phyloP scores from a whole-genome alignment of 2,329 filamentous ascomycete genomes.

The Allantophomopsis lycopodina region DNA sequence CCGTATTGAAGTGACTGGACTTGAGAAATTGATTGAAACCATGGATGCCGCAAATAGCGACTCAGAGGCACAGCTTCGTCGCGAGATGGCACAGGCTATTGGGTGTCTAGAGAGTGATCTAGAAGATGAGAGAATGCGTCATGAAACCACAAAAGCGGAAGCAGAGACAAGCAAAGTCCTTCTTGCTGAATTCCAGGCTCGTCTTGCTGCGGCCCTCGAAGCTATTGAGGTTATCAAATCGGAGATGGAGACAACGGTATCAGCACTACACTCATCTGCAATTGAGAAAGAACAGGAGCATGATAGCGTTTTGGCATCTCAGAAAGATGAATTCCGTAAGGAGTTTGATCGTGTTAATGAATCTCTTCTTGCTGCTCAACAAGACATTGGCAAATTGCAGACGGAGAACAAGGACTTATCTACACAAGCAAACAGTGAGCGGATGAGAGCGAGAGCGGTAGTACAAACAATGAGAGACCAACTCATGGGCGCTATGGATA shows the following conservation, averaged over 20 bases:
- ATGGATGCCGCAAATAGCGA: conserved; percentile 25
- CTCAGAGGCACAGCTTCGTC: conserved; percentile 5
- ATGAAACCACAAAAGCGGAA: conserved; percentile 12
- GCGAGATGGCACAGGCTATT: conserved; percentile 9
- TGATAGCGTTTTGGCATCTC: conserved; percentile 29
- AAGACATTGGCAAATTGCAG: conserved; percentile 28
- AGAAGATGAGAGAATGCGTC: conserved; percentile 19
- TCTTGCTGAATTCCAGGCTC: conserved; percentile 28
- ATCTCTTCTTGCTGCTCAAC: conserved; percentile 31
- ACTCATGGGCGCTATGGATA: conserved; percentile 30
- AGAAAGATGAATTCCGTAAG: conserved; percentile 34
- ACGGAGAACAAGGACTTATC: conserved; percentile 30
- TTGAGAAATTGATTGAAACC: conserved; percentile 34
- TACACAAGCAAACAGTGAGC: conserved; percentile 32
- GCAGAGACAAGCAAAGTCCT: conserved; percentile 22
- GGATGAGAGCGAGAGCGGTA: conserved; percentile 27
- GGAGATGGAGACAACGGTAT: conserved; percentile 14
- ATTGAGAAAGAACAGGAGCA: conserved; percentile 16
- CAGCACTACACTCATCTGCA: conserved; percentile 2
- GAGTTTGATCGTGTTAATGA: conserved; percentile 34
- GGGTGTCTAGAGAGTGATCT: conserved; percentile 11
- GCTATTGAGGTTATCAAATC: conserved; percentile 23
- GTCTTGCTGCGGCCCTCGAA: conserved; percentile 26
- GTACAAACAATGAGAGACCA: conserved; percentile 37
- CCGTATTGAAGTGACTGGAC: conserved; percentile 34